Evolutionary conservation across 2,329 filamentous ascomycete genomes (phyloP), one percentile per base, ranked within the genome.

Genomic region (Botrytis elliptica): DNA sequence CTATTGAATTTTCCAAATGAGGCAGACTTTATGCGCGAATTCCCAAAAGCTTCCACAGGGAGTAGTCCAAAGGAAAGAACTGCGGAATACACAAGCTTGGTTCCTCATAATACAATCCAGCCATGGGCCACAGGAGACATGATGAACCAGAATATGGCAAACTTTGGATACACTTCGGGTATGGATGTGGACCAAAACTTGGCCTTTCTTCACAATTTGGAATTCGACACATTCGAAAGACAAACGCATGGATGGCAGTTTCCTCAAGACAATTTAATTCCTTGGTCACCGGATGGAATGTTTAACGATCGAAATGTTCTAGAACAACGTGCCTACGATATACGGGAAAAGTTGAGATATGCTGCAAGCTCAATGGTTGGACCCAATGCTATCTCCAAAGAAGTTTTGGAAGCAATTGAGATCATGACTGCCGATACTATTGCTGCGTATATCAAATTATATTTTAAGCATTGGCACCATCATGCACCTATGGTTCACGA

Each of bases 391-490:
- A 75, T 77, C 16, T 63, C 78, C 4, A 76, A 77, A 44, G 79
- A 78, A 49, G 9, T 80, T 3, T 64, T 79, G 2, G 77, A 80
- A n/a, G 77, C 77, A 25, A 77, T 81, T 62, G 77, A 80, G 38
- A 29, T 75, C 25, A 77, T 81, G 14, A 79, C 76, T 2, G 77
- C 76, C 8, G 73, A 76, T 38, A 78, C 72, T 42, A 76, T 81
- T 73, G 78, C 76, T 49, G 62, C 72, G 25, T 78, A 75, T 67
- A 78, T 78, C 55, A 78, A 78, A 40, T 75, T 80, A 38, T 81
- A 81, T 72, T 81, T 81, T 63, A 75, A 74, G 40, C 78, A 81
- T 74, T 81, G 79, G 79, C 79, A 81, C 72, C 78, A 79, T 55
- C 79, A 81, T 77, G 79, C 74, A 20, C 79, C 79, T 10, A 78